Percentiles rank a stretch among this genome's conserved stretches.
These are phyloP conservation scores for Sonneratia alba DNA, from an alignment of 345 rosid species.

Conservation along the genomic window DNA sequence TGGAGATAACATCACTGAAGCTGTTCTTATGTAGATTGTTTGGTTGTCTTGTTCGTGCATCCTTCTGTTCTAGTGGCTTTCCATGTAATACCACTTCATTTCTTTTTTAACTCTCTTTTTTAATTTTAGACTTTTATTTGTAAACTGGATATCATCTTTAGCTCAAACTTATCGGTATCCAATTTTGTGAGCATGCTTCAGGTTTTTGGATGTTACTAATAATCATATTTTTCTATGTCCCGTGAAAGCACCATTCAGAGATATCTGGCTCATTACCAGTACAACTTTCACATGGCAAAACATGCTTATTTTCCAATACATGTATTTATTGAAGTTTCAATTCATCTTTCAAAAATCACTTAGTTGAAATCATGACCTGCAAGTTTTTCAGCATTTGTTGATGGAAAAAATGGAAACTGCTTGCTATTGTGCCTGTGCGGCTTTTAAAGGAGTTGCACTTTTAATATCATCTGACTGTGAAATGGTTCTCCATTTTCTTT, in stretches of 20 bases:
- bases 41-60: too few relatives aligned
- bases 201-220: background rate
- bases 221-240: background rate
- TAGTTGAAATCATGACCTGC: background rate
- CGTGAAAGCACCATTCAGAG: background rate
- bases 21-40: too few relatives aligned
- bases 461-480: background rate
- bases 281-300: background rate
- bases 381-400: background rate
- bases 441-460: background rate
- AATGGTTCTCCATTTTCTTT: background rate
- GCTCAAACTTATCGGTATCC: background rate
- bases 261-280: background rate
- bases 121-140: too few relatives aligned
- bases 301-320: background rate
- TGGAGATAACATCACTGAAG: too few relatives aligned
- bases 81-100: too few relatives aligned
- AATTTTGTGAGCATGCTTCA: background rate
- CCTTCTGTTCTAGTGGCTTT: too few relatives aligned
- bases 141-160: background rate
- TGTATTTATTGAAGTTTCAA: background rate
- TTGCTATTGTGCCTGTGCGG: background rate
- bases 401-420: background rate
- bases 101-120: too few relatives aligned
- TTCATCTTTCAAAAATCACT: background rate